phyloP scores from a whole-genome alignment of 1,139 yeast genomes.

The Nakaseomyces bracarensis region DNA sequence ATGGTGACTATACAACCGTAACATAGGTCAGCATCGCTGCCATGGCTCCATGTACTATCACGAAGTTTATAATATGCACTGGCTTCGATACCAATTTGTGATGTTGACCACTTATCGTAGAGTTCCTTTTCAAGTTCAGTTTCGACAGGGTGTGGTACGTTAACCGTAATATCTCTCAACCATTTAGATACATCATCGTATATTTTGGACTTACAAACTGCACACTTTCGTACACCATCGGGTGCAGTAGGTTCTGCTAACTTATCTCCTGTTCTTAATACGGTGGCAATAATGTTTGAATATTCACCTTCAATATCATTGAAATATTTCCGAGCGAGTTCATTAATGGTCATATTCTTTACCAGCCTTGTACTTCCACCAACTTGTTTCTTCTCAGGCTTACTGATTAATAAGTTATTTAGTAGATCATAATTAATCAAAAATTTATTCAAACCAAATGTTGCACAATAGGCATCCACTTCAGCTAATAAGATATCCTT shows the following conservation, averaged over 20 bases:
- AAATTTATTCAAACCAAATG: conserved; percentile 18
- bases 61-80: conserved; percentile 14
- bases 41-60: conserved; percentile 16
- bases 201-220: conserved; percentile 44
- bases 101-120: conserved; percentile 32
- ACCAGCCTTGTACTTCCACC: conserved; percentile 31
- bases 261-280: conserved; percentile 81
- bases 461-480: conserved; percentile 41
- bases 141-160: conserved; percentile 44
- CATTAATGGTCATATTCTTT: conserved; percentile 72
- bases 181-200: conserved; percentile 56
- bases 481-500: conserved; percentile 68
- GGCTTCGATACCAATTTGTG: conserved; percentile 13
- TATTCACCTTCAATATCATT: conserved; percentile 68
- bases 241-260: conserved; percentile 44
- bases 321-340: conserved; percentile 68
- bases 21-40: conserved; percentile 40
- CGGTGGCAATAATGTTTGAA: conserved; percentile 89
- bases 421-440: conserved; percentile 21
- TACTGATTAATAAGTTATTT: conserved; percentile 17
- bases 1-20: conserved; percentile 72
- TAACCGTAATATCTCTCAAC: conserved; percentile 68
- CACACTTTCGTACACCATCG: conserved; percentile 33
- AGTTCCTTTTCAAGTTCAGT: conserved; percentile 42
- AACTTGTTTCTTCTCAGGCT: conserved; percentile 10